A percentile compares a stretch with the other conserved stretches of the same genome.
Conservation (phyloP, 306 rosid species). For the Glycyrrhiza uralensis region DNA sequence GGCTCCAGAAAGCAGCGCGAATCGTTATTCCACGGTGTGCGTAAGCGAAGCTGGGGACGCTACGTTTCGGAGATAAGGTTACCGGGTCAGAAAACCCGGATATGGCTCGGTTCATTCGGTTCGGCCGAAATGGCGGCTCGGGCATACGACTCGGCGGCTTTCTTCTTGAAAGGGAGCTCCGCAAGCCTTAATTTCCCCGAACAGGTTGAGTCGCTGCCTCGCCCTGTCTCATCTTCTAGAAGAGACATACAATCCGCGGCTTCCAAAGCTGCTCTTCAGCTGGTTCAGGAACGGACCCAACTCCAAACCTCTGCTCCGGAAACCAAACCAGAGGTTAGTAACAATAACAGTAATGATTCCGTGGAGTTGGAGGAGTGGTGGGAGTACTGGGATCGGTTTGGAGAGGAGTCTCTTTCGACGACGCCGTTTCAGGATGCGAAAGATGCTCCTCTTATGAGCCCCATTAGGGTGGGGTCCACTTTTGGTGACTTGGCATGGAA, state of each 20-base stretch:
- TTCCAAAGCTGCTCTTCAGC: slow-evolving; percentile 40
- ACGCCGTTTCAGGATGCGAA: slow-evolving; percentile 25
- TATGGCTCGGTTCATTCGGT: slow-evolving; percentile 53
- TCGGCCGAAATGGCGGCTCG: slow-evolving; percentile 55
- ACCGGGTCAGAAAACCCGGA: slow-evolving; percentile 44
- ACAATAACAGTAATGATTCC: too few species aligned
- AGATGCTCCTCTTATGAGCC: background rate
- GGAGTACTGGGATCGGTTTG: background rate
- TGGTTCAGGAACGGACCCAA: background rate
- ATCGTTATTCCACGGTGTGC: slow-evolving; percentile 36
- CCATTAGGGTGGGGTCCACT: background rate
- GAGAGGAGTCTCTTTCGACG: background rate
- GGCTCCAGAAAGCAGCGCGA: background rate
- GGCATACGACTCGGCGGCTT: slow-evolving; percentile 57
- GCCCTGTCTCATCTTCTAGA: slow-evolving; percentile 40
- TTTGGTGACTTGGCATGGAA: slow-evolving; percentile 23
- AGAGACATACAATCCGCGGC: slow-evolving; percentile 54
- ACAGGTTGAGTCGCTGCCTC: slow-evolving; percentile 32
- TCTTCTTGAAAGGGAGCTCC: slow-evolving; percentile 39
- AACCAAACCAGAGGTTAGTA: too few species aligned
- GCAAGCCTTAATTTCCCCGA: slow-evolving; percentile 52
- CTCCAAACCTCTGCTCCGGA: too few species aligned
- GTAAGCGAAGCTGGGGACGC: slow-evolving; percentile 56
- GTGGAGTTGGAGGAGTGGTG: background rate
- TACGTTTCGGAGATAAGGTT: slow-evolving; percentile 50